Conservation (phyloP, 495 filamentous ascomycete species). For the Aspergillus coremiiformis region DNA sequence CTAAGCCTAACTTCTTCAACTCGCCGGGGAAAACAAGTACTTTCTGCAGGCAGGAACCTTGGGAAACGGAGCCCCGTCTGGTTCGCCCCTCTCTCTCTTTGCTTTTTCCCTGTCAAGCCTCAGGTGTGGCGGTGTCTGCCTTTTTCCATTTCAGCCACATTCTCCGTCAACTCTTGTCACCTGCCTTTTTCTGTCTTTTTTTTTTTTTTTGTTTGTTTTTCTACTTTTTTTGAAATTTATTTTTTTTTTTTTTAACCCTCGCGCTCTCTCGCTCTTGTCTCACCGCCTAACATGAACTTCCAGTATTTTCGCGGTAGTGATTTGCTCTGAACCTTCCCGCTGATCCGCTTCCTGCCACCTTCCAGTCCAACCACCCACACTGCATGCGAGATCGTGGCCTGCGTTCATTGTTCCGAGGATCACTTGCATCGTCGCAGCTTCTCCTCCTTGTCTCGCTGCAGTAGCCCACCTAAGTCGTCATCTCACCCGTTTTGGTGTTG, state of each 20-base stretch:
- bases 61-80: background rate
- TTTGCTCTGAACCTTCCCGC: slow-evolving; percentile 23
- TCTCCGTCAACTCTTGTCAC: background rate
- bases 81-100: background rate
- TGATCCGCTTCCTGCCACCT: slow-evolving; percentile 22
- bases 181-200: background rate
- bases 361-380: slow-evolving; percentile 15
- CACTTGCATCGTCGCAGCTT: slow-evolving; percentile 18
- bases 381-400: slow-evolving; percentile 21
- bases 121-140: slow-evolving; percentile 21
- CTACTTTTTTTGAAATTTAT: background rate
- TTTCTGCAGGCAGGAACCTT: slow-evolving; percentile 18
- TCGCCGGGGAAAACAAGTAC: slow-evolving; percentile 10
- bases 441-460: slow-evolving; percentile 21
- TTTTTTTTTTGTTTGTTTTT: background rate
- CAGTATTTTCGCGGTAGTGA: slow-evolving; percentile 13
- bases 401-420: slow-evolving; percentile 16
- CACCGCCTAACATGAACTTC: slow-evolving; percentile 3
- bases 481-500: slow-evolving; percentile 15
- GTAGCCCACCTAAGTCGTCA: slow-evolving; percentile 17
- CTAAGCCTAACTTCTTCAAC: background rate
- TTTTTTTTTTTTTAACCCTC: background rate
- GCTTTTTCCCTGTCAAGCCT: slow-evolving; percentile 9
- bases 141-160: too few relatives aligned
- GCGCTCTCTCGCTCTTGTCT: background rate